Base-by-base conservation (phyloP, 148 eudicot species). In the Vaccinium vitisidaea region DNA sequence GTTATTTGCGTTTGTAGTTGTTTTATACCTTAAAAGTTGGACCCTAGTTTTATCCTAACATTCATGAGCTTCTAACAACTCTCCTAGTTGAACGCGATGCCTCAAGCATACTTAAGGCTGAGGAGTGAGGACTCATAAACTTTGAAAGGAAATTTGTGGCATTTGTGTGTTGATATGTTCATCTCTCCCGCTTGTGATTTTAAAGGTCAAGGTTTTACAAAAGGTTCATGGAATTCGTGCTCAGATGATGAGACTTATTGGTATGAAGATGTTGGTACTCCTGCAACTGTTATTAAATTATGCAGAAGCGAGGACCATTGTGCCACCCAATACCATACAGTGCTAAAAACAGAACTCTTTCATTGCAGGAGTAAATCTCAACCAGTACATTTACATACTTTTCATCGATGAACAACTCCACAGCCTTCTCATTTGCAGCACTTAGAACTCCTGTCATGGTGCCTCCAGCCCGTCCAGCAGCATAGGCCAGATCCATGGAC, bases 361-460 rank as follows among this genome's bases (percentile, higher is more conserved):
- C 81, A 78, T 5, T 56, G 50, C 32, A 61, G 75, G 39, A 76
- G 84, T 30, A 79, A 73, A 39, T 18, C 54, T 23, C 30, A 77
- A 19, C 46, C 36, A 53, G 19, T 0, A 13, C 85, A 79, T 43
- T 46, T 56, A 87, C 98, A 49, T 88, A 97, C 99, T 93, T 91
- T 86, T 94, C 98, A 84, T 93, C 90, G 32, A 95, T 92, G 88
- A 97, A 94, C 98, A 97, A 87, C 85, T 97, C 98, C 2, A 95
- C 98, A 5, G 98, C 99, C 88, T 93, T 97, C 93, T 97, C 98
- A 86, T 97, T 97, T 82, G 98, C 99, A 32, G 99, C 99, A 76
- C 98, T 95, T 65, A 94, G 98, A 82, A 97, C 98, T 69, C 98
- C 98, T 2, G 98, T 95, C 98, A 97, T 97, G 81, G 99, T 97